Evolutionary conservation across 139 green algal species (phyloP).

Genomic region (Chlamydomonas sp.): DNA sequence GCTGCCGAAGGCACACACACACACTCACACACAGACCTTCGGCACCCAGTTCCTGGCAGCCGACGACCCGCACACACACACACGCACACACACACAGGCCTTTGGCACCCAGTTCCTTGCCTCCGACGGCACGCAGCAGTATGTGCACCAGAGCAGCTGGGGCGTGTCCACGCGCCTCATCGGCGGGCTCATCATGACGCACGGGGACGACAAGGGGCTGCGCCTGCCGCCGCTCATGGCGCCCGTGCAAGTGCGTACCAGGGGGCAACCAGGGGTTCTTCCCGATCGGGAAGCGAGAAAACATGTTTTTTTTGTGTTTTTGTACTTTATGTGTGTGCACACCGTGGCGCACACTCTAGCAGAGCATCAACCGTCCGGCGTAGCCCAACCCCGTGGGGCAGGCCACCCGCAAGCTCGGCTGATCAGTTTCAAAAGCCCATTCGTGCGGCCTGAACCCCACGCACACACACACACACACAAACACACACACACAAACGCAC

Average conservation of each 20-base stretch:
- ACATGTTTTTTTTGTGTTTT: too few species aligned
- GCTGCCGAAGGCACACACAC: conserved; percentile 47
- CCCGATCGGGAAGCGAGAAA: too few species aligned
- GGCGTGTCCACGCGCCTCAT: conserved; percentile 90
- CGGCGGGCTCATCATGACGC: conserved; percentile 95
- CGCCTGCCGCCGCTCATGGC: conserved; percentile 82
- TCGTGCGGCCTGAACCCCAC: too few species aligned
- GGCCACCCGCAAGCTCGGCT: too few species aligned
- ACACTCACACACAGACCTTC: conserved; percentile 41
- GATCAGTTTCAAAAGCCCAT: too few species aligned
- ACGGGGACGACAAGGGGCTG: conserved; percentile 93
- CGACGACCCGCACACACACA: conserved; percentile 12
- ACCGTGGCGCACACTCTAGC: too few species aligned
- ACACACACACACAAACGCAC: too few species aligned
- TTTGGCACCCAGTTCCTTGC: conserved; percentile 63
- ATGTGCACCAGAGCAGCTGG: conserved; percentile 91
- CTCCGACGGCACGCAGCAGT: conserved; percentile 50
- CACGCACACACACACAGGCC: conserved; percentile 37
- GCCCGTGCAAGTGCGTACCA: conserved; percentile 72
- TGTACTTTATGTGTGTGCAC: too few species aligned
- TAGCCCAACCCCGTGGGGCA: too few species aligned
- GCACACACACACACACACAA: too few species aligned
- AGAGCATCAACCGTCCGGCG: too few species aligned
- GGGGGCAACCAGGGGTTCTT: too few species aligned
- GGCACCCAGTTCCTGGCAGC: conserved; percentile 45